Percentiles rank a stretch among this genome's conserved stretches.
phyloP scores from a whole-genome alignment of 116 monocot genomes.

The Trichopus zeylanicus region DNA sequence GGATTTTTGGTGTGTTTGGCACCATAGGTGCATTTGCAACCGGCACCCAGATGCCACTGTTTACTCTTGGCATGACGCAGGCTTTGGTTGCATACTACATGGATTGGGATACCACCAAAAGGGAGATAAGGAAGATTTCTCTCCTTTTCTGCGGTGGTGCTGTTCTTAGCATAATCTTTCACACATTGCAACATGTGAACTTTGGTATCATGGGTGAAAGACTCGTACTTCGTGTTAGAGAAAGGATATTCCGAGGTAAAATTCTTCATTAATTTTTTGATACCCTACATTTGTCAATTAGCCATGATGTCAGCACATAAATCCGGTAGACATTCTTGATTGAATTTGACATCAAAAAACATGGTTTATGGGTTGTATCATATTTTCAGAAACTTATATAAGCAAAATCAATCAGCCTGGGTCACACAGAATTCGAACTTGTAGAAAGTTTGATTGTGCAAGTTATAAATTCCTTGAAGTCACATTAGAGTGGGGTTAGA shows the following conservation, averaged over 20 bases:
- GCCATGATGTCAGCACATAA: no score
- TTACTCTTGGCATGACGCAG: constrained; percentile 28
- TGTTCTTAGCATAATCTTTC: constrained; percentile 14
- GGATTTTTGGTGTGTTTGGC: constrained; percentile 24
- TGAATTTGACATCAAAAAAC: no score
- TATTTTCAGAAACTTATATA: no score
- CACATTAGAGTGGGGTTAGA: no score
- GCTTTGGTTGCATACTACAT: constrained; percentile 36
- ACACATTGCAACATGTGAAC: constrained; percentile 29
- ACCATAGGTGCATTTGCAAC: constrained; percentile 25
- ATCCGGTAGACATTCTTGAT: no score
- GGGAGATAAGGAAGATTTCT: constrained; percentile 22
- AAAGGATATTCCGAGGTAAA: constrained; percentile 31
- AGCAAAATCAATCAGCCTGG: no score
- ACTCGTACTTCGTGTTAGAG: constrained; percentile 33
- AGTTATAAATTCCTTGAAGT: no score
- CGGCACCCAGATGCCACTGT: constrained; percentile 27
- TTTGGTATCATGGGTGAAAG: constrained; percentile 38
- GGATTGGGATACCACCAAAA: constrained; percentile 31
- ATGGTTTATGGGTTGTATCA: no score
- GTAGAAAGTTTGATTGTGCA: no score
- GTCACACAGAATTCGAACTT: no score
- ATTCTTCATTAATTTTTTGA: neutral
- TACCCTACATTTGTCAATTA: no score
- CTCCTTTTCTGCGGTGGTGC: constrained; percentile 18